Percentiles rank a stretch among this genome's conserved stretches.
Conservation (phyloP, 2,329 filamentous ascomycete species). For the Aspergillus chevalieri region DNA sequence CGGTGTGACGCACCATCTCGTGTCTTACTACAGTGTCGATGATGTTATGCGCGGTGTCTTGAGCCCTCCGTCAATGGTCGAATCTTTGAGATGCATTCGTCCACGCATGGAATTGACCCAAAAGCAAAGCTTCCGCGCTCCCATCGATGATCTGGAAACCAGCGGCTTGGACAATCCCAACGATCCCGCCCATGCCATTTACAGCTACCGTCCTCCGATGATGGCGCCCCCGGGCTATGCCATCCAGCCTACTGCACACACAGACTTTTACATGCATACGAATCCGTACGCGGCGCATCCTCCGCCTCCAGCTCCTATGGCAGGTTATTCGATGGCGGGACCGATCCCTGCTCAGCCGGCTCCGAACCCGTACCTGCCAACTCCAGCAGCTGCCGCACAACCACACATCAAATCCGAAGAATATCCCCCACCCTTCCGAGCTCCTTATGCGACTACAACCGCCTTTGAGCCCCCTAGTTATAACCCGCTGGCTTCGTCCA, state of each 20-base stretch:
- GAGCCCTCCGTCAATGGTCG: conserved; percentile 52
- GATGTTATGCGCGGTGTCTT: conserved; percentile 64
- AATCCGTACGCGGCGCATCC: conserved; percentile 30
- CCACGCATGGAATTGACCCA: conserved; percentile 55
- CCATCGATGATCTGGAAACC: conserved; percentile 56
- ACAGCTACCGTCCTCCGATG: conserved; percentile 37
- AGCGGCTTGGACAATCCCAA: conserved; percentile 32
- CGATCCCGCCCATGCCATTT: conserved; percentile 34
- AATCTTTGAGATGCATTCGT: conserved; percentile 44
- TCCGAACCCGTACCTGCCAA: conserved; percentile 33
- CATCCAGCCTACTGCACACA: conserved; percentile 28
- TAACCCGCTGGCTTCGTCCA: conserved; percentile 27
- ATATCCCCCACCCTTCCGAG: conserved; percentile 29
- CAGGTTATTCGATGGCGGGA: conserved; percentile 29
- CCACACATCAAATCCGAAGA: conserved; percentile 33
- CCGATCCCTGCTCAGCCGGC: conserved; percentile 27
- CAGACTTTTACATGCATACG: conserved; percentile 34
- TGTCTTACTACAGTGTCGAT: conserved; percentile 79
- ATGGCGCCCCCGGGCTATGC: conserved; percentile 29
- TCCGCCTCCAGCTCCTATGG: conserved; percentile 28
- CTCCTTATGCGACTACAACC: conserved; percentile 22
- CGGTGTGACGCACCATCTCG: conserved; percentile 73
- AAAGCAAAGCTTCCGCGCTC: conserved; percentile 61
- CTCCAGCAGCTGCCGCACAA: conserved; percentile 23
- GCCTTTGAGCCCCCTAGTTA: conserved; percentile 31